A percentile compares a stretch with the other conserved stretches of the same genome.
Evolutionary conservation across 2,329 filamentous ascomycete genomes (phyloP).

Genomic region (Madurella fahalii): DNA sequence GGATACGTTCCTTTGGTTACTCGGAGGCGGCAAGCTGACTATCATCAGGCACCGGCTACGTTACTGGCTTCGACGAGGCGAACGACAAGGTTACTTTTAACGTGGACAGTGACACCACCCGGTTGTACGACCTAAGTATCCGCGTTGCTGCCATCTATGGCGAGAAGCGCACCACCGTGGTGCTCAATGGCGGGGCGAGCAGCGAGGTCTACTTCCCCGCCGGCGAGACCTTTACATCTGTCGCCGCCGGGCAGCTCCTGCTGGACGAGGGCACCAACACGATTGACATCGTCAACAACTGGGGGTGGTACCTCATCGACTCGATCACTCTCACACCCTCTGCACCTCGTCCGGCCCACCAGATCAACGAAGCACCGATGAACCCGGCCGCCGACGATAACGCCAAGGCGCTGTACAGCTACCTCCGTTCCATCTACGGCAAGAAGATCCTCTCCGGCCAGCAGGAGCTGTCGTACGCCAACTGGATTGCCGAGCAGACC

Average conservation of each 20-base stretch:
- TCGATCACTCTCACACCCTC: constrained; percentile 33
- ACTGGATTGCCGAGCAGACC: constrained; percentile 41
- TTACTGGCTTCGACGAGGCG: constrained; percentile 41
- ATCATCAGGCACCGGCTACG: constrained; percentile 41
- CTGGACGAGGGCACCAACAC: constrained; percentile 42
- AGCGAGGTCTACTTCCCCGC: constrained; percentile 40
- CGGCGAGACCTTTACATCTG: constrained; percentile 35
- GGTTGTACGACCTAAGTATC: constrained; percentile 42
- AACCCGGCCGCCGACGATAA: constrained; percentile 36
- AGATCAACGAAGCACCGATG: constrained; percentile 30
- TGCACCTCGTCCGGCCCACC: constrained; percentile 16
- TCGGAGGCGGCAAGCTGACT: background rate
- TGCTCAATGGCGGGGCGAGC: constrained; percentile 40
- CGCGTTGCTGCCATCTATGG: constrained; percentile 44
- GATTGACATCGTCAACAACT: constrained; percentile 43
- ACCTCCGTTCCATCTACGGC: constrained; percentile 42
- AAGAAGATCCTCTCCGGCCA: constrained; percentile 46
- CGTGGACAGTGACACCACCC: constrained; percentile 32
- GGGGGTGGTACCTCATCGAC: constrained; percentile 48
- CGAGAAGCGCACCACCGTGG: constrained; percentile 41
- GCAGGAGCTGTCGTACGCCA: constrained; percentile 40
- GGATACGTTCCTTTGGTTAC: background rate
- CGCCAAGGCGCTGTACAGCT: constrained; percentile 38
- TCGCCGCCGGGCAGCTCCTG: constrained; percentile 42
- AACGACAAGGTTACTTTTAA: constrained; percentile 43